Evolutionary conservation across 495 filamentous ascomycete species (phyloP), one percentile per base, ranked within the genome.

Genomic region (Penicillium odoratum): DNA sequence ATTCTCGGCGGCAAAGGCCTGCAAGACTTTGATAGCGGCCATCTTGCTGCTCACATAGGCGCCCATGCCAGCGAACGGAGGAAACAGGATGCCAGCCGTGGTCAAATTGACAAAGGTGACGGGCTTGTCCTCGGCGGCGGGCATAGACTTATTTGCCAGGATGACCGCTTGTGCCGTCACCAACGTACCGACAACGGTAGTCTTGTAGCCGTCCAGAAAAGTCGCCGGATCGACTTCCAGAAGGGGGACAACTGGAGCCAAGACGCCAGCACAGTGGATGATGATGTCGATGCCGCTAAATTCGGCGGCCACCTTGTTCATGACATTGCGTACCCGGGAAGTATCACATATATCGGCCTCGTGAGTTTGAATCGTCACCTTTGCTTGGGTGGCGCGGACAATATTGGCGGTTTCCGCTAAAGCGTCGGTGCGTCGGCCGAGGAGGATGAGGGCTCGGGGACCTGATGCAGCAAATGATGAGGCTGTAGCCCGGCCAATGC

Each of bases 381-480:
- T 11, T 36, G 33, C 33, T 0, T 36, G 6, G 9, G 8, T 36
- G 7, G 33, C 9, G 33, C 9, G 33, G 9, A 36, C 33, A 9
- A 36, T 10, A 9, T 9, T 11, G 33, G 9, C 33, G 8, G 33
- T 36, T 36, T 36, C 33, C 33, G 9, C 33, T 8, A 36, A 11
- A 11, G 8, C 33, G 42, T 44, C 42, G n/a, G 18, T 15, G n/a
- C 42, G 15, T 16, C 42, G 42, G 7, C 42, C 42, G 42, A 44
- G 15, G 16, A 44, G 31, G 25, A 58, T 62, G 28, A 60, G 55
- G 45, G 64, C 57, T 56, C 55, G 43, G 43, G 64, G 55, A 10
- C 51, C 48, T 25, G 61, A 59, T 47, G 51, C 58, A 18, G 61
- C 58, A 59, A 82, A 89, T 43, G 78, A 83, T 54, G 86, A 79